Conservation (phyloP, 768 basidiomycete genomes). For the Auricularia cornea region DNA sequence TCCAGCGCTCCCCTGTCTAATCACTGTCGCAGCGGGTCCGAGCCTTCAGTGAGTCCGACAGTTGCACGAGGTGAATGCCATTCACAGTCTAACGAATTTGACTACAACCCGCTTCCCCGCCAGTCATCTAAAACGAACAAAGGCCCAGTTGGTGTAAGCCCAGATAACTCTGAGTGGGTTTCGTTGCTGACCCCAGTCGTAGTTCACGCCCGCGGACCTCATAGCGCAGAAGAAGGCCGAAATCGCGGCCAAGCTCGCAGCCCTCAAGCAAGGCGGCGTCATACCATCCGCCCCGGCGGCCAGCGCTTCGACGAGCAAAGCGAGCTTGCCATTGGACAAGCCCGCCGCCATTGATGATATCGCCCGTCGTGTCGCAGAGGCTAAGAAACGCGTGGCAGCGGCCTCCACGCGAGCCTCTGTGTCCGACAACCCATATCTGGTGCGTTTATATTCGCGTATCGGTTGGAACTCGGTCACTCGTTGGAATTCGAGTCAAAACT, state of each 20-base stretch:
- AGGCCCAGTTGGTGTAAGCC: neutral
- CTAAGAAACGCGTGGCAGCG: conserved; percentile 75
- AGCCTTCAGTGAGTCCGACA: conserved; percentile 36
- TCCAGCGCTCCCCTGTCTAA: no score
- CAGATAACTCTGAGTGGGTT: neutral
- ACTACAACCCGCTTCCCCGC: conserved; percentile 53
- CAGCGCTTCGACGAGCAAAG: conserved; percentile 11
- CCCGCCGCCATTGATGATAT: conserved; percentile 52
- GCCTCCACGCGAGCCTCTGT: conserved; percentile 67
- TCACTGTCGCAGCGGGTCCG: conserved; percentile 69
- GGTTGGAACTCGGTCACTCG: no score
- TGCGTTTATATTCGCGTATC: no score
- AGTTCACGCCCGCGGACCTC: conserved; percentile 51
- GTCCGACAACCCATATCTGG: conserved; percentile 86
- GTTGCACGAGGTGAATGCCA: conserved; percentile 65
- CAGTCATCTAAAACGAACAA: conserved; percentile 29
- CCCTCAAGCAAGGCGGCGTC: conserved; percentile 39
- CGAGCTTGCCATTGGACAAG: conserved; percentile 25
- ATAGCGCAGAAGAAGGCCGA: conserved; percentile 80
- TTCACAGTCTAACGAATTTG: conserved; percentile 45
- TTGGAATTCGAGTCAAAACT: no score
- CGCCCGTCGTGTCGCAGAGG: conserved; percentile 68
- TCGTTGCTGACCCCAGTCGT: neutral
- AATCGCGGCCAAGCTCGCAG: conserved; percentile 77
- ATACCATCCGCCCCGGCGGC: conserved; percentile 19